Evolutionary conservation across 2,329 filamentous ascomycete genomes (phyloP).

Genomic region (Pyrenochaeta sp.): DNA sequence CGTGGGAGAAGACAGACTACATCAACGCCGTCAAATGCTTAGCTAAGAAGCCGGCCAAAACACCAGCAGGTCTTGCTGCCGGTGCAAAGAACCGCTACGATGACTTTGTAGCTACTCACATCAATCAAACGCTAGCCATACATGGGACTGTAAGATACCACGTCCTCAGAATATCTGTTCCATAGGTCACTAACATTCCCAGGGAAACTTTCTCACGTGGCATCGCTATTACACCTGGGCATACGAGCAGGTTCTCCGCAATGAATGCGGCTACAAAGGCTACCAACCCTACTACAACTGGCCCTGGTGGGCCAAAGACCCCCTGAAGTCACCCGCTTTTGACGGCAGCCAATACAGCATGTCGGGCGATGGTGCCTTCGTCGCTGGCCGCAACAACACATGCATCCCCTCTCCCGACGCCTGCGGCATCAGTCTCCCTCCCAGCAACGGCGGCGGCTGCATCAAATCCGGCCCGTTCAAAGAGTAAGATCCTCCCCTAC

Average conservation of each 20-base stretch:
- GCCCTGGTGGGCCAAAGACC: slow-evolving; percentile 56
- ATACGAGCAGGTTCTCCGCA: slow-evolving; percentile 51
- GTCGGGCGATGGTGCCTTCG: slow-evolving; percentile 55
- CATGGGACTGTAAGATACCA: slow-evolving; percentile 36
- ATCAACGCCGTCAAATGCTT: slow-evolving; percentile 43
- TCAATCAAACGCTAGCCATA: slow-evolving; percentile 38
- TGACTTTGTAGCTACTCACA: slow-evolving; percentile 41
- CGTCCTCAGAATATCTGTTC: slow-evolving; percentile 29
- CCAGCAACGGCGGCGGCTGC: slow-evolving; percentile 65
- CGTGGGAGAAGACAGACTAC: slow-evolving; percentile 34
- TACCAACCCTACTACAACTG: slow-evolving; percentile 61
- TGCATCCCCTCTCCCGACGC: slow-evolving; percentile 32
- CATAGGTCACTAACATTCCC: slow-evolving; percentile 36
- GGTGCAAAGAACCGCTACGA: slow-evolving; percentile 42
- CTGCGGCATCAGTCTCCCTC: slow-evolving; percentile 50
- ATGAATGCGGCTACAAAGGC: slow-evolving; percentile 54
- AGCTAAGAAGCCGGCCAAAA: slow-evolving; percentile 29
- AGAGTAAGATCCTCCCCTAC: slow-evolving; percentile 34
- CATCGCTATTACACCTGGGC: slow-evolving; percentile 53
- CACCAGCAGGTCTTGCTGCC: slow-evolving; percentile 25
- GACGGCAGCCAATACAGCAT: slow-evolving; percentile 60
- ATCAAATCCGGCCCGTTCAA: slow-evolving; percentile 61
- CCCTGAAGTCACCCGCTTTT: slow-evolving; percentile 59
- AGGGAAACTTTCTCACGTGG: slow-evolving; percentile 48
- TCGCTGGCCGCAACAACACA: slow-evolving; percentile 32